These are phyloP conservation scores for Aspergillus niger DNA, from an alignment of 2,329 filamentous ascomycete genomes.

Conservation along the genomic window DNA sequence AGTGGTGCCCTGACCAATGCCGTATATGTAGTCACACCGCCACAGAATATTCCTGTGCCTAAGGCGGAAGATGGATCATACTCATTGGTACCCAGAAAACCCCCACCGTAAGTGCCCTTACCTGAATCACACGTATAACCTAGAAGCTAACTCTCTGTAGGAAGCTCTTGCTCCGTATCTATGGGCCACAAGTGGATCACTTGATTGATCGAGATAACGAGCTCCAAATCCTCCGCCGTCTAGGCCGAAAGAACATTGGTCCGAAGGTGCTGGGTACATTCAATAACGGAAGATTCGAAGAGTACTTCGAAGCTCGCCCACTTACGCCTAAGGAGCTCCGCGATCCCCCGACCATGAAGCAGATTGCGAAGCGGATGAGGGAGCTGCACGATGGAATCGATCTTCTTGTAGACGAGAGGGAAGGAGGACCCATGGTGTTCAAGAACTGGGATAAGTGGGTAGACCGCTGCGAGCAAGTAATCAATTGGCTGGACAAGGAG, in stretches of 20 bases:
- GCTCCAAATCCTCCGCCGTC: constrained; percentile 77
- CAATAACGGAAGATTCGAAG: constrained; percentile 90
- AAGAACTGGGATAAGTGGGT: constrained; percentile 96
- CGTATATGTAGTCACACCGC: constrained; percentile 90
- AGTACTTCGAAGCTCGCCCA: constrained; percentile 84
- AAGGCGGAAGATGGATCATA: constrained; percentile 43
- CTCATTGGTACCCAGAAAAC: constrained; percentile 45
- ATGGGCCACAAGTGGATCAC: constrained; percentile 92
- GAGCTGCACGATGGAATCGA: constrained; percentile 95
- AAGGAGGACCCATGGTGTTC: constrained; percentile 80
- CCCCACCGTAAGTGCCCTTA: constrained; percentile 53
- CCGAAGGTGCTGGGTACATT: constrained; percentile 90
- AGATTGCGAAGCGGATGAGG: constrained; percentile 96
- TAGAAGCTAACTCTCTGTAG: constrained; percentile 32
- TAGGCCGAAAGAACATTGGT: constrained; percentile 90
- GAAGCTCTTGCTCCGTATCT: constrained; percentile 86
- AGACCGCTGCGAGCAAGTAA: constrained; percentile 58
- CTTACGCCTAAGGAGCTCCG: constrained; percentile 76
- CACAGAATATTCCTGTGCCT: constrained; percentile 59
- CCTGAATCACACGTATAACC: not conserved
- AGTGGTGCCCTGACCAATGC: constrained; percentile 95
- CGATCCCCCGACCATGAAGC: constrained; percentile 77
- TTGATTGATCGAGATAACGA: constrained; percentile 93
- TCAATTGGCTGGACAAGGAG: constrained; percentile 58
- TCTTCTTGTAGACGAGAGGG: constrained; percentile 73